Base-by-base conservation (phyloP, 2,329 filamentous ascomycete genomes). In the Thermoascus crustaceus region DNA sequence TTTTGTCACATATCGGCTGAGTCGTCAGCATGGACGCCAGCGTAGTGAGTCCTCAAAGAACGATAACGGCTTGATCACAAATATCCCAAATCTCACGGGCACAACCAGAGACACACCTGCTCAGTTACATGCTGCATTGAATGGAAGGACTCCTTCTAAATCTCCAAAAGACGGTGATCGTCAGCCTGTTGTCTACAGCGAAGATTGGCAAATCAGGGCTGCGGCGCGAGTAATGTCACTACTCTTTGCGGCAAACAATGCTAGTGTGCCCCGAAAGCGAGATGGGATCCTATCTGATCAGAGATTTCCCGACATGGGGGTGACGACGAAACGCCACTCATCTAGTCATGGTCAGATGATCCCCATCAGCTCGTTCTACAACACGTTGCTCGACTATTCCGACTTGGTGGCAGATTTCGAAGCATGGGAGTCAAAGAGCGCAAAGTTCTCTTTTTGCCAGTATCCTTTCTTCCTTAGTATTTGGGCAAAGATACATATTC, bases 391-490 rank as follows among this genome's bases (percentile, higher is more conserved):
- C 7, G 88, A 95, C 54, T 86, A 85, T 49, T 76, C 80, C n/a
- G 85, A 94, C 53, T 69, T 94, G 5, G 75, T 91, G 30, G 76
- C 75, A 0, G 88, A 95, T 55, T 94, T 93, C 50, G 85, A 94
- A 52, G 72, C 77, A 7, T 95, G 88, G 88, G 87, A 94, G 54
- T 73, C 76, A 4, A 80, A 75, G 44, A 72, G 73, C 34, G 72
- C 73, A 13, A 85, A 78, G 46, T 94, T 94, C 54, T 76, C 84
- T 0, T 94, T 95, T 53, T 94, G 87, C 54, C 85, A 94, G 54
- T 94, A 93, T 50, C 86, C 88, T 0, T 93, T 94, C 51, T 80
- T 94, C 47, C 69, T 95, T 25, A 94, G 86, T 42, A 87, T 95
- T 45, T 88, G 85, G 68, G 82, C 87, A 18, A 95, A 95, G 60